Evolutionary conservation across 1,139 yeast species (phyloP), one percentile per base, ranked within the genome.

Genomic region (Suhomyces bolitotheri): DNA sequence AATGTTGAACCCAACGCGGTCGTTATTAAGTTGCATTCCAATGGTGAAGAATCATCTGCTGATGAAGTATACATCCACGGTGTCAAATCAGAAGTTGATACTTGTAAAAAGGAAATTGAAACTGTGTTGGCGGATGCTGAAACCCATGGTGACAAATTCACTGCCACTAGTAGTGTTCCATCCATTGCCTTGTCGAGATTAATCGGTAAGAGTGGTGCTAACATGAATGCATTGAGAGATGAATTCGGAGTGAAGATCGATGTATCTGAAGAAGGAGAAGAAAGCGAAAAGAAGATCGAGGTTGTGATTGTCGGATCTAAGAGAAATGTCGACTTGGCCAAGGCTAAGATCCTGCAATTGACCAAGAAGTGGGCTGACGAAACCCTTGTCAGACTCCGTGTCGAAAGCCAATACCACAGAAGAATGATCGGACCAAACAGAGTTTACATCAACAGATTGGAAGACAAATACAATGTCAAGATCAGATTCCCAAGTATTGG

Each of bases 331-430:
- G 88, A 81, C 41, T 88, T 78, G 46, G 88, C 95, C 39, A 80
- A 78, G 56, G 60, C 66, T 15, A 74, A 76, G 43, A 74, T 94
- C 40, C 49, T 58, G 10, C 71, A 76, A 27, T 71, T 81, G 43
- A 77, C 84, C 30, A 82, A 82, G 62, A 80, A 76, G 56, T 80
- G 92, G 79, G 88, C 92, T 17, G 98, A 94, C 58, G 95, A 90
- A 58, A 65, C 71, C 20, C 71, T 82, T 27, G 72, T 73, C 33
- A 78, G 79, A 44, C 54, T 92, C 43, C 72, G 73, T 39, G 78
- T 90, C 41, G 96, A 95, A 45, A 73, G 68, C 46, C 84, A 83
- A 55, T 86, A 71, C 65, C 96, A 90, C 60, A 76, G 92, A 46
- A 75, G 82, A 47, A 66, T 94, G 60, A 86, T 88, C 62, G 99